Base-by-base conservation (phyloP, 169 alveolate species). In the Fabrea salina region DNA sequence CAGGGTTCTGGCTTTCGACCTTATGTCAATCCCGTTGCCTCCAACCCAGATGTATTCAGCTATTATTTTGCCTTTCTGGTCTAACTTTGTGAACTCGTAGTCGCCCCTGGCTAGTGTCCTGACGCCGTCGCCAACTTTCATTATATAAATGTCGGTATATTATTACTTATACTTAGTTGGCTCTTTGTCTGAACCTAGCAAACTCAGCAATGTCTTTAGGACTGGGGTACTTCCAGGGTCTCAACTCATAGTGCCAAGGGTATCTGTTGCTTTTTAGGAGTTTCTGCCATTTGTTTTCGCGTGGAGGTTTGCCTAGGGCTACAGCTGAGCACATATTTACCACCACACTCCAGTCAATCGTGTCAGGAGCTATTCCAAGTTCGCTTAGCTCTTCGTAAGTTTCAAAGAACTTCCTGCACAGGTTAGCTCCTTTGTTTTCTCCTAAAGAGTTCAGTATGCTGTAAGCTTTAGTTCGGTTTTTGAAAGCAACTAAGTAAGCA, bases 11-110 rank as follows among this genome's bases (percentile, higher is more conserved):
- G 86, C 35, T 66, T 89, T 89, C 4, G 90, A 83, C 43, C 94
- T 47, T n/a, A 85, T 58, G 6, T 74, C 74, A 30, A 81, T 43
- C 19, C 86, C 91, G n/a, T 88, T 85, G 40, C 94, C 94, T 47
- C 87, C 94, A 16, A 89, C 79, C 88, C 91, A 89, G 13, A 89
- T 56, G 56, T 89, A 89, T 68, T 86, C 91, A 16, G 82, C 88
- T 22, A 82, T 72, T 50, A 51, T 72, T 2, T 32, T 5, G 8
- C 78, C 78, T 8, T 72, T 67, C 40, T 13, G 7, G 27, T 16
- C 13, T 39, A 61, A 54, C 54, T 61, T 27, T 16, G 25, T 37
- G 75, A 30, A 61, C 49, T 61, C 25, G 27, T 56, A 56, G n/a
- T n/a, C 68, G 16, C 68, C 68, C 2, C 37, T 25, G 27, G 37